These are phyloP conservation scores for Telfairia occidentalis DNA, from an alignment of 331 rosid genomes.

Conservation along the genomic window DNA sequence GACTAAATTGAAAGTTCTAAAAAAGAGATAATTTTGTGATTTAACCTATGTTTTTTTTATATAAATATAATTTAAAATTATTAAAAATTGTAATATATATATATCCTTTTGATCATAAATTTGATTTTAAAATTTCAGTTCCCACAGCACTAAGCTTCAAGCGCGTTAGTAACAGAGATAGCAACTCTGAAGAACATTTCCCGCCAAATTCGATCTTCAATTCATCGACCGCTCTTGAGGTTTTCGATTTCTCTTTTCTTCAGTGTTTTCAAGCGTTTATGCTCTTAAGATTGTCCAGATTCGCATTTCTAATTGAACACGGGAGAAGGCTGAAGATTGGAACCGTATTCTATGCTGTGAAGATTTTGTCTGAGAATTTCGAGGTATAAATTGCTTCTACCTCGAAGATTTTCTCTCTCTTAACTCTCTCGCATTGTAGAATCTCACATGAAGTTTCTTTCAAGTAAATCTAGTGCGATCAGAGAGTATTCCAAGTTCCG, in stretches of 20 bases:
- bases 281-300: neutral
- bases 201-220: conserved; percentile 12
- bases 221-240: conserved; percentile 4
- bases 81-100: neutral
- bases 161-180: neutral
- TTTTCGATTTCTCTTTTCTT: neutral
- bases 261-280: neutral
- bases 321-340: neutral
- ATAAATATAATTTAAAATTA: no score
- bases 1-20: no score
- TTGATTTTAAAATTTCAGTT: neutral
- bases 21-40: no score
- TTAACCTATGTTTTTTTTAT: no score
- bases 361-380: neutral
- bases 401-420: neutral
- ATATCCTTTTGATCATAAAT: neutral
- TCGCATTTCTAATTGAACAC: neutral
- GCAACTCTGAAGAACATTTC: conserved; percentile 4
- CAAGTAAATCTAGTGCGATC: neutral
- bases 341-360: neutral
- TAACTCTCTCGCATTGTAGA: neutral
- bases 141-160: neutral
- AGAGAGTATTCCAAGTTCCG: neutral
- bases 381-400: conserved; percentile 7
- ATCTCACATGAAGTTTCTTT: neutral